These are phyloP conservation scores for Malus orientalis DNA, from an alignment of 306 rosid genomes.

Conservation along the genomic window DNA sequence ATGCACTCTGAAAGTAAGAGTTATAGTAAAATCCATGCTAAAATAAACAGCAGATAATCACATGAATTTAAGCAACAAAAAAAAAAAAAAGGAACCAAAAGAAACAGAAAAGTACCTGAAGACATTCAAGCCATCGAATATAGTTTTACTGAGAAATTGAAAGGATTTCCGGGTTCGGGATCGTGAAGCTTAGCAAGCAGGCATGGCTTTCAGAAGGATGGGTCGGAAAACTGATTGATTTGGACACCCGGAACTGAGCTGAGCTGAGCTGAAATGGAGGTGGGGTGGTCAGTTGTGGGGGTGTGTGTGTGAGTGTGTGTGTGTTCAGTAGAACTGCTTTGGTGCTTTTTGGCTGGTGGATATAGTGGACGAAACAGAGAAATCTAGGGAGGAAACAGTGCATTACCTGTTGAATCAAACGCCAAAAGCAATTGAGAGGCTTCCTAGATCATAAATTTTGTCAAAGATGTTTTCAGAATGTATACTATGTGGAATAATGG, in stretches of 20 bases:
- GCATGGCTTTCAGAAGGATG: constrained; percentile 2
- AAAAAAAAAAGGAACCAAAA: neutral
- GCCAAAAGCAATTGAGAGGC: too few species aligned
- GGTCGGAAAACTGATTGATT: neutral
- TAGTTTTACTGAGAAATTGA: neutral
- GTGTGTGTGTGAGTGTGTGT: neutral
- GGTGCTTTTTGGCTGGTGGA: neutral
- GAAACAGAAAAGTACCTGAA: constrained; percentile 11
- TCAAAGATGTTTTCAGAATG: too few species aligned
- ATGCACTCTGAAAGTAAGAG: too few species aligned
- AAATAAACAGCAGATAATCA: neutral
- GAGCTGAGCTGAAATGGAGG: neutral
- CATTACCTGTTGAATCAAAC: too few species aligned
- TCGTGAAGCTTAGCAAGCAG: neutral
- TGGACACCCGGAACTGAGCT: constrained; percentile 9
- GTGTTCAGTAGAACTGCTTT: neutral
- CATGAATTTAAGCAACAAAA: too few species aligned
- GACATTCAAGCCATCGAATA: constrained; percentile 11
- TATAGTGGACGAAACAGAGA: neutral
- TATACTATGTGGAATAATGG: too few species aligned
- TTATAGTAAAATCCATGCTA: too few species aligned
- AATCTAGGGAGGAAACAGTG: too few species aligned
- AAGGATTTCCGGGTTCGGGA: neutral
- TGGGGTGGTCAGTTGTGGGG: neutral
- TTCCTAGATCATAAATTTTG: too few species aligned